phyloP scores from a whole-genome alignment of 352 stramenopile genomes.

The Halophytophthora polymorphica region DNA sequence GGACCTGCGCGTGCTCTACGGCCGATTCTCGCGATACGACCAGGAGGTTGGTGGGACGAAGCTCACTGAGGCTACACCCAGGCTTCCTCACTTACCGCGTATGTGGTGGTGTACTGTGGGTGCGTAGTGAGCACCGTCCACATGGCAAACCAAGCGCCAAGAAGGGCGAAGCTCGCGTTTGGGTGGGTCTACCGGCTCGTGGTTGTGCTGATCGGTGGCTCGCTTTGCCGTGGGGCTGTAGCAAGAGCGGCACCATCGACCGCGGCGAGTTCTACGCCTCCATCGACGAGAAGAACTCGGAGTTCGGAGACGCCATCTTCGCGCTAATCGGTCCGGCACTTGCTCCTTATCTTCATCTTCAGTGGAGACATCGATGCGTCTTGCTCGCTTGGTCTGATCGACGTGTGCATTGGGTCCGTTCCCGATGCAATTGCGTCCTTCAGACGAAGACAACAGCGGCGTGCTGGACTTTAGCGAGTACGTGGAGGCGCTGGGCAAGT shows the following conservation, averaged over 20 bases:
- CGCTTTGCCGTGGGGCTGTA: slow-evolving; percentile 11
- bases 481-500: slow-evolving; percentile 71
- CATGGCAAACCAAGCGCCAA: too few species aligned
- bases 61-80: too few species aligned
- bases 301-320: slow-evolving; percentile 74
- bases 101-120: too few species aligned
- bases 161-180: too few species aligned
- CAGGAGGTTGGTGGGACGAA: slow-evolving; percentile 40
- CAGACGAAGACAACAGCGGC: slow-evolving; percentile 68
- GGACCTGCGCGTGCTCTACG: slow-evolving; percentile 53
- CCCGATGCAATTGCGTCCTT: neutral
- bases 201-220: neutral
- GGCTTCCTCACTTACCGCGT: too few species aligned
- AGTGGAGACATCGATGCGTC: neutral
- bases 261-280: slow-evolving; percentile 66
- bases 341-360: neutral
- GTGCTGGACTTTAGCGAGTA: slow-evolving; percentile 75
- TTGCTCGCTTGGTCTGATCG: too few species aligned
- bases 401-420: neutral
- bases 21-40: slow-evolving; percentile 58
- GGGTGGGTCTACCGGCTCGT: too few species aligned
- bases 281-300: slow-evolving; percentile 63
- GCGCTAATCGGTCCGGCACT: slow-evolving; percentile 47
- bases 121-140: too few species aligned
- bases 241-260: slow-evolving; percentile 70